Evolutionary conservation across 352 stramenopile species (phyloP).

Genomic region (Hyaloperonospora arabidopsidis): DNA sequence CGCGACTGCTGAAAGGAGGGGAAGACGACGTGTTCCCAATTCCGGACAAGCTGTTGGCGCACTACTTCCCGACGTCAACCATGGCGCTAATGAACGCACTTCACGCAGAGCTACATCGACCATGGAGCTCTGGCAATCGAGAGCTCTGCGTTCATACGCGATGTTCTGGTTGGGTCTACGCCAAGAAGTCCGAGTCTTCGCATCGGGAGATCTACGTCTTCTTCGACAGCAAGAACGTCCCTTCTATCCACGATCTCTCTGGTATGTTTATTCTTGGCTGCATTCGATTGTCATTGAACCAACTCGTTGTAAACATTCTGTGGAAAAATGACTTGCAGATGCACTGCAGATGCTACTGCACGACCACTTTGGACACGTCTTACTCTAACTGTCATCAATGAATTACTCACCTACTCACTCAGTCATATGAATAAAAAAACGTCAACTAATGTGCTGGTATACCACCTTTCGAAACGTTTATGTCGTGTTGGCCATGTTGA

Average conservation of each 20-base stretch:
- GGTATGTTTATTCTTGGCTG: slow-evolving; percentile 24
- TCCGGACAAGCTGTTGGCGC: slow-evolving; percentile 32
- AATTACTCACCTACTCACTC: background rate
- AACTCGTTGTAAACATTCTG: background rate
- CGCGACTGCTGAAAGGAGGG: slow-evolving; percentile 43
- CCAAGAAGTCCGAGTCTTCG: slow-evolving; percentile 38
- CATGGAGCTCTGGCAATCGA: slow-evolving; percentile 21
- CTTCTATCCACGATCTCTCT: slow-evolving; percentile 45
- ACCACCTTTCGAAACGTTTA: background rate
- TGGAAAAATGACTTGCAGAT: slow-evolving; percentile 27
- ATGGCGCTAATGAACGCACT: slow-evolving; percentile 36
- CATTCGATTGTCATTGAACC: background rate
- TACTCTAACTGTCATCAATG: slow-evolving; percentile 24
- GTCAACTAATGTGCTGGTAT: background rate
- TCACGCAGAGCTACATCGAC: slow-evolving; percentile 35
- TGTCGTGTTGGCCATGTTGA: background rate
- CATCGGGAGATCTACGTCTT: slow-evolving; percentile 51
- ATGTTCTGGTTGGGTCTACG: slow-evolving; percentile 48
- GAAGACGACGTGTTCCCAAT: slow-evolving; percentile 43
- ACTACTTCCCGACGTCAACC: slow-evolving; percentile 40
- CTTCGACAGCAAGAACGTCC: slow-evolving; percentile 53
- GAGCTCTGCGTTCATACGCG: slow-evolving; percentile 54
- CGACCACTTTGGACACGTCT: slow-evolving; percentile 50
- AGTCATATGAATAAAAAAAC: background rate
- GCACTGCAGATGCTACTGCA: slow-evolving; percentile 36